These are phyloP conservation scores for Mycena albidolilacea DNA, from an alignment of 768 basidiomycete genomes.

Conservation along the genomic window DNA sequence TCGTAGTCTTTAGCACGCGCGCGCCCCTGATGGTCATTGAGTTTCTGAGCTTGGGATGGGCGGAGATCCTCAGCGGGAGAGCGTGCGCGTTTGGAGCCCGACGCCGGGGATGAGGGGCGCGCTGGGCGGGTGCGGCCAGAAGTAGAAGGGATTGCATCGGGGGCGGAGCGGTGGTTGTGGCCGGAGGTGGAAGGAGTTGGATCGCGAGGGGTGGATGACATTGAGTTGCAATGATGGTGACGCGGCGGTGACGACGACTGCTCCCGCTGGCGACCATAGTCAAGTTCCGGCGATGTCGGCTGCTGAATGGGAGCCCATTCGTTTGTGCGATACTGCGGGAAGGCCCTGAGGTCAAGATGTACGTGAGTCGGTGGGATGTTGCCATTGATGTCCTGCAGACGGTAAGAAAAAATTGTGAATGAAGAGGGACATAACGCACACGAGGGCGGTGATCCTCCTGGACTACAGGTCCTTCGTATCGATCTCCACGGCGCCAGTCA, in stretches of 20 bases:
- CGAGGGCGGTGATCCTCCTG: background rate
- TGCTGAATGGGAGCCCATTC: too few relatives aligned
- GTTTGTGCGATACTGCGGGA: too few relatives aligned
- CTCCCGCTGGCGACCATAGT: too few relatives aligned
- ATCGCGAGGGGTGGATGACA: too few relatives aligned
- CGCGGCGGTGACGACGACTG: too few relatives aligned
- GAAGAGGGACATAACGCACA: background rate
- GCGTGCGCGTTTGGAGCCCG: constrained; percentile 24
- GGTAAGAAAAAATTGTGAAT: background rate
- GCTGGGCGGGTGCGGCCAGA: too few relatives aligned
- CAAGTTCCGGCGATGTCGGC: too few relatives aligned
- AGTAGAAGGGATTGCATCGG: too few relatives aligned
- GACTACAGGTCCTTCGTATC: background rate
- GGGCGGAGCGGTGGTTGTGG: background rate
- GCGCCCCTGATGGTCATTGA: constrained; percentile 9
- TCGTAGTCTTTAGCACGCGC: constrained; percentile 40
- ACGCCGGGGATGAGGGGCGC: background rate
- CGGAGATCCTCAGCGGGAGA: constrained; percentile 24
- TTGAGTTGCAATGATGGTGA: too few relatives aligned
- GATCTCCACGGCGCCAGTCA: constrained; percentile 5
- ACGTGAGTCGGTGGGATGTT: constrained; percentile 12
- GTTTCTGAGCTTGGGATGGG: background rate
- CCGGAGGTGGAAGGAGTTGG: too few relatives aligned
- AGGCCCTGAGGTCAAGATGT: constrained; percentile 9
- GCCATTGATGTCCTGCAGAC: constrained; percentile 17